Percentiles rank a stretch among this genome's conserved stretches.
Evolutionary conservation across 2,329 filamentous ascomycete genomes (phyloP).

Genomic region (Aspergillus aculeatinus): DNA sequence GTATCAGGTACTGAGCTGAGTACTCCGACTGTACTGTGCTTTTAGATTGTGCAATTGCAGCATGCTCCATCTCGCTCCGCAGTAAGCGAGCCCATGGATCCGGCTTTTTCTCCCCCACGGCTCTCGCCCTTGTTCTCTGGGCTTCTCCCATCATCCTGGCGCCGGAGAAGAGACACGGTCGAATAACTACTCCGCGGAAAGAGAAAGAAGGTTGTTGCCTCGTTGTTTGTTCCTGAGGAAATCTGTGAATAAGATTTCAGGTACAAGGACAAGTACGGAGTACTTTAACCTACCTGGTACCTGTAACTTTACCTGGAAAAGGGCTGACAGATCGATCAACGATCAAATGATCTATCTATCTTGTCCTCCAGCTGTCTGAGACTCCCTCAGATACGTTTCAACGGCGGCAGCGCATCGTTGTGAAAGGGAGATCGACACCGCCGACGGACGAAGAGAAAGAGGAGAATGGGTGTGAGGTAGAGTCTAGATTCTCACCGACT

Average conservation of each 20-base stretch:
- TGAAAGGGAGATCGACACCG: conserved; percentile 1
- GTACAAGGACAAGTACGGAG: not conserved
- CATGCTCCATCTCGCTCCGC: not conserved
- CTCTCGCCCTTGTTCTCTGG: conserved; percentile 4
- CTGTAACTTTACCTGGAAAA: not conserved
- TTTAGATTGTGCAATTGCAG: too few relatives aligned
- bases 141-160: conserved; percentile 2
- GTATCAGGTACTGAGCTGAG: too few relatives aligned
- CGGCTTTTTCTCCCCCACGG: not conserved
- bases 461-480: conserved; percentile 1
- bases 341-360: conserved; percentile 1
- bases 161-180: conserved; percentile 7
- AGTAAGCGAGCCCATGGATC: not conserved
- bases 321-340: not conserved
- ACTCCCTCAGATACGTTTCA: conserved; percentile 1
- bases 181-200: conserved; percentile 4
- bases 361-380: not conserved
- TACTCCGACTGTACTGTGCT: too few relatives aligned
- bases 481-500: conserved; percentile 26
- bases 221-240: not conserved
- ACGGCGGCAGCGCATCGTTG: conserved; percentile 13
- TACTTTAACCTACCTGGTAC: too few relatives aligned
- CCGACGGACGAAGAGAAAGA: not conserved
- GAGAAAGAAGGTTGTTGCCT: not conserved
- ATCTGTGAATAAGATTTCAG: not conserved